Percentiles rank a stretch among this genome's conserved stretches.
Evolutionary conservation across 2,329 filamentous ascomycete species (phyloP).

Genomic region (Colletotrichum filicis): DNA sequence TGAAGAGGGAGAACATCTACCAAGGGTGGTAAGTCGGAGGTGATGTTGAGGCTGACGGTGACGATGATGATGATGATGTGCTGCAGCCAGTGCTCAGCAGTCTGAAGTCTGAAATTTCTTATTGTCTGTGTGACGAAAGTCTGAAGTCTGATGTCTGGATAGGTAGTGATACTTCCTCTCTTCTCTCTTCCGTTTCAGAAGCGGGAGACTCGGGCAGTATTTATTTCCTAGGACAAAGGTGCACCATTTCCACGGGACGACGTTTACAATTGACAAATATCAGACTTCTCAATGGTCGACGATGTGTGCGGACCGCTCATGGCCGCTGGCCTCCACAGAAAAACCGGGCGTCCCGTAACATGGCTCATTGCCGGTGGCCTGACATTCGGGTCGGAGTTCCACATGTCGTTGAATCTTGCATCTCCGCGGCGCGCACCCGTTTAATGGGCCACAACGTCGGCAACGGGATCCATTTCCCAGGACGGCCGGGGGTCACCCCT

Average conservation of each 20-base stretch:
- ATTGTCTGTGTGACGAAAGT: slow-evolving; percentile 7
- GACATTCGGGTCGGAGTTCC: slow-evolving; percentile 24
- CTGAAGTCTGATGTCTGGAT: slow-evolving; percentile 17
- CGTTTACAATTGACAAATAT: slow-evolving; percentile 25
- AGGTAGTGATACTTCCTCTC: background rate
- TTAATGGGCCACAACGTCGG: background rate
- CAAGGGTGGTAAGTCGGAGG: no score
- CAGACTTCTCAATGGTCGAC: slow-evolving; percentile 1
- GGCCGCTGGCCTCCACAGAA: slow-evolving; percentile 22
- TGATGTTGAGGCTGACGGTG: background rate
- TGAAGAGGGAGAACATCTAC: slow-evolving; percentile 10
- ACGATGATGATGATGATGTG: slow-evolving; percentile 1
- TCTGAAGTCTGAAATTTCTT: background rate
- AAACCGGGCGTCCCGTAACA: slow-evolving; percentile 21
- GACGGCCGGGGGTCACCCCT: background rate
- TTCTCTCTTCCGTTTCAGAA: slow-evolving; percentile 1
- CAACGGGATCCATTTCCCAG: background rate
- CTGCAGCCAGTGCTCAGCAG: slow-evolving; percentile 10
- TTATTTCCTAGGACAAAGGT: background rate
- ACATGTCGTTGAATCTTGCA: slow-evolving; percentile 13
- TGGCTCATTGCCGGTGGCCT: slow-evolving; percentile 18
- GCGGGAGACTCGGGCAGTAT: background rate
- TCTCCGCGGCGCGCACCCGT: slow-evolving; percentile 21
- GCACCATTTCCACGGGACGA: slow-evolving; percentile 2
- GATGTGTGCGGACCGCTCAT: background rate